Conservation (phyloP, 805 yeast species). For the Saccharomyces jurei region DNA sequence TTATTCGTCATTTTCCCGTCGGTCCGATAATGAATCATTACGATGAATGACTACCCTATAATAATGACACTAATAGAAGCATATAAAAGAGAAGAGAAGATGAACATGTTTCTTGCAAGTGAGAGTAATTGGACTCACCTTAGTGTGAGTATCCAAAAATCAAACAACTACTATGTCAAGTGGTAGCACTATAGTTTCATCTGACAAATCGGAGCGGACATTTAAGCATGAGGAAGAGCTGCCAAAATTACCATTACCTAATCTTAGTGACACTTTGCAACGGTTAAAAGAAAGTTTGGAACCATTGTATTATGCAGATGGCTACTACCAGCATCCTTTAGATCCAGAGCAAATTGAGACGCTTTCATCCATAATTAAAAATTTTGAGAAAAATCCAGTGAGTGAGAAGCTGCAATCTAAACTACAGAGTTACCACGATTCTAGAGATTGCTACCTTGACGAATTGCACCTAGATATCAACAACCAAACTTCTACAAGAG, state of each 20-base stretch:
- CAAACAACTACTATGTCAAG: not conserved
- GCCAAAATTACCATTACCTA: conserved; percentile 60
- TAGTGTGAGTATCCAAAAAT: not conserved
- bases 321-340: conserved; percentile 32
- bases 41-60: not conserved
- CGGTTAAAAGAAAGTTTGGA: conserved; percentile 49
- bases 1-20: not conserved
- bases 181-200: not conserved
- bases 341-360: conserved; percentile 24
- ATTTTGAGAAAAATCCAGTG: conserved; percentile 37
- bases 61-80: not conserved
- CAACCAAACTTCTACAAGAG: conserved; percentile 46
- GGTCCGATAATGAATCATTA: not conserved
- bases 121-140: not conserved
- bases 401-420: conserved; percentile 47
- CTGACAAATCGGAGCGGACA: not conserved
- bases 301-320: conserved; percentile 50
- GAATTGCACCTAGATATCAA: conserved; percentile 36
- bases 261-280: conserved; percentile 39
- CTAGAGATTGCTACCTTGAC: conserved; percentile 47
- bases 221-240: conserved; percentile 25
- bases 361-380: conserved; percentile 37
- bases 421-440: conserved; percentile 37
- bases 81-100: not conserved
- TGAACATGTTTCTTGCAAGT: not conserved